These are phyloP conservation scores for Coemansia sp. DNA, from an alignment of 192 early-diverging fungal genomes.

Conservation along the genomic window DNA sequence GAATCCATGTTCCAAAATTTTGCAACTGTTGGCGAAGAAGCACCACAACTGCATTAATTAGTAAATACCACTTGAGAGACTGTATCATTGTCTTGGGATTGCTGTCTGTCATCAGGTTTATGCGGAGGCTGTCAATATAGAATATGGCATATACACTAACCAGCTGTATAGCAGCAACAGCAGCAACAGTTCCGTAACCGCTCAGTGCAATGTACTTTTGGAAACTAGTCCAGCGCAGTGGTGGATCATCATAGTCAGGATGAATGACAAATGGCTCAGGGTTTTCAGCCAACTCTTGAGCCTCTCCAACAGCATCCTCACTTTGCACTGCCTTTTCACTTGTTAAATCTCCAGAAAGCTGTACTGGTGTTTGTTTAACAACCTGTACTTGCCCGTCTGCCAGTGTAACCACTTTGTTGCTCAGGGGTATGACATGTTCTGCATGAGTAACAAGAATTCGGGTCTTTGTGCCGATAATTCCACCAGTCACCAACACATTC, in stretches of 20 bases:
- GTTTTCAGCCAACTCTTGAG: not conserved
- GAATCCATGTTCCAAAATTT: not conserved
- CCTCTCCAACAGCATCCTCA: not conserved
- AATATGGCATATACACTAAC: constrained; percentile 15
- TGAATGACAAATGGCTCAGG: constrained; percentile 1
- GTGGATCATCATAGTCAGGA: not conserved
- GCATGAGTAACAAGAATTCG: not conserved
- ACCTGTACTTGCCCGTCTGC: not conserved
- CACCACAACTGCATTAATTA: constrained; percentile 17
- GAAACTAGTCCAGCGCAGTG: constrained; percentile 8
- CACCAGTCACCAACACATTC: not conserved
- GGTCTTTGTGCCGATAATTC: not conserved
- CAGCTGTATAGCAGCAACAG: constrained; percentile 9
- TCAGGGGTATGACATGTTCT: not conserved
- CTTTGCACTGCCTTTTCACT: not conserved
- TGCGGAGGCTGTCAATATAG: constrained; percentile 20
- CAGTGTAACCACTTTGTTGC: not conserved
- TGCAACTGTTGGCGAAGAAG: constrained; percentile 16
- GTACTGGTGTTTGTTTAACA: not conserved
- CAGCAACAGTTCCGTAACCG: constrained; percentile 13
- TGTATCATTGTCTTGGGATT: constrained; percentile 21
- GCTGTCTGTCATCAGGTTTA: constrained; percentile 25
- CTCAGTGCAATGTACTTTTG: constrained; percentile 10
- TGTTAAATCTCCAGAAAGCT: not conserved
- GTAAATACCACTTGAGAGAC: constrained; percentile 24